These are phyloP conservation scores for Wickerhamomyces rabaulensis DNA, from an alignment of 805 yeast species.

Conservation along the genomic window DNA sequence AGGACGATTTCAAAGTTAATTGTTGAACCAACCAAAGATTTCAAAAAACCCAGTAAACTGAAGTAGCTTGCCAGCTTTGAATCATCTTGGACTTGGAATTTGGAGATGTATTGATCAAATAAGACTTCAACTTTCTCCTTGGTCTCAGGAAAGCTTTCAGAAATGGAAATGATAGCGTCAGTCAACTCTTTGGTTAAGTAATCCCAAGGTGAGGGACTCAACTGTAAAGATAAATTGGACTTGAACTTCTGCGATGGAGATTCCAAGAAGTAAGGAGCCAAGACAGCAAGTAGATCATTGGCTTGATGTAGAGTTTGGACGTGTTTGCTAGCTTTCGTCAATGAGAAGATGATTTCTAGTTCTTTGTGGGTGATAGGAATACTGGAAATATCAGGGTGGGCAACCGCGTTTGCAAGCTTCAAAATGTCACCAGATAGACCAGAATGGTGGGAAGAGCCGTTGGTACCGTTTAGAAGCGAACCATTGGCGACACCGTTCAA, in stretches of 20 bases:
- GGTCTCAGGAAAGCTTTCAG: constrained; percentile 25
- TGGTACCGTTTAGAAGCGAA: constrained; percentile 1
- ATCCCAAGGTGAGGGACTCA: constrained; percentile 36
- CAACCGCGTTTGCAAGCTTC: constrained; percentile 15
- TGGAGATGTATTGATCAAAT: constrained; percentile 23
- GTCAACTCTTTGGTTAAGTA: constrained; percentile 31
- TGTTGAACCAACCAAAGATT: constrained; percentile 23
- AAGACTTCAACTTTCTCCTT: constrained; percentile 13
- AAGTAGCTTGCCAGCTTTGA: constrained; percentile 22
- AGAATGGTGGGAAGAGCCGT: background rate
- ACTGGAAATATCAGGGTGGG: constrained; percentile 13
- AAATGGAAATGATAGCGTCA: constrained; percentile 23
- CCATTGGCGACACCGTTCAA: constrained; percentile 7
- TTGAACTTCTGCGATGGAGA: constrained; percentile 47
- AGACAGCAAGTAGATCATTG: constrained; percentile 31
- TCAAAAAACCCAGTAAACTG: constrained; percentile 34
- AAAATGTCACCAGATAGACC: constrained; percentile 15
- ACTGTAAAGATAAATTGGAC: constrained; percentile 27
- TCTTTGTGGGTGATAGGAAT: constrained; percentile 39
- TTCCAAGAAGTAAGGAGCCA: constrained; percentile 43
- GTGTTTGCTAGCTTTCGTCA: constrained; percentile 32
- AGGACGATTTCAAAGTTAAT: constrained; percentile 14
- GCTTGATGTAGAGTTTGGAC: constrained; percentile 35
- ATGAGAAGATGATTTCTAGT: constrained; percentile 47
- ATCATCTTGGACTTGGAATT: constrained; percentile 9